These are phyloP conservation scores for Metschnikowia similis DNA, from an alignment of 805 yeast genomes.

Conservation along the genomic window DNA sequence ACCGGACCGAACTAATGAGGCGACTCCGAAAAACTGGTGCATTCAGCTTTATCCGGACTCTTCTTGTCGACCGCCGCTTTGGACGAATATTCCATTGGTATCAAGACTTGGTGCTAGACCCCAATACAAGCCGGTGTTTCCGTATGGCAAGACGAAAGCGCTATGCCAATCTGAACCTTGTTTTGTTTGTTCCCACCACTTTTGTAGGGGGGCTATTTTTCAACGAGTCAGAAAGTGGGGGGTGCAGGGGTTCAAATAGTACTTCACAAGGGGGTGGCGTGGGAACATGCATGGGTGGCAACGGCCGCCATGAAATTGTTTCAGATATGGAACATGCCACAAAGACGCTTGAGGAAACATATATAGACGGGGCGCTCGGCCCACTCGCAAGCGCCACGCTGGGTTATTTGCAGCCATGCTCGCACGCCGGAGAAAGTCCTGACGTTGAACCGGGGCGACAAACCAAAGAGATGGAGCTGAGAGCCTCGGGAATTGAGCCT, in stretches of 20 bases:
- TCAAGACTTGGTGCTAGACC: background rate
- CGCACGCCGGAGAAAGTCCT: background rate
- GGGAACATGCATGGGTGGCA: background rate
- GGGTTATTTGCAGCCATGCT: background rate
- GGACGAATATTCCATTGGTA: slow-evolving; percentile 1
- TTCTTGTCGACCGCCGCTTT: background rate
- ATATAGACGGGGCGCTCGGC: background rate
- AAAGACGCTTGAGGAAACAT: background rate
- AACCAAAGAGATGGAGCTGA: no score
- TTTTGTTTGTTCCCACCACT: slow-evolving; percentile 50
- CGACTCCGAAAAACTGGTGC: background rate
- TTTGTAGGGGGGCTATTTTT: slow-evolving; percentile 64
- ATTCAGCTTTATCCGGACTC: background rate
- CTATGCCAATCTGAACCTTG: slow-evolving; percentile 42
- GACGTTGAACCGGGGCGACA: no score
- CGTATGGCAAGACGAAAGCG: slow-evolving; percentile 54
- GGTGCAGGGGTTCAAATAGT: background rate
- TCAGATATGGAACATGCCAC: background rate
- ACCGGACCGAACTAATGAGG: background rate
- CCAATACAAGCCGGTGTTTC: slow-evolving; percentile 34
- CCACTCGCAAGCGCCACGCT: background rate
- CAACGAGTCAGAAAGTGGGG: slow-evolving; percentile 23
- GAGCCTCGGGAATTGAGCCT: no score
- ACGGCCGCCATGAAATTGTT: background rate
- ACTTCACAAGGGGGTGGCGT: background rate